phyloP scores from a whole-genome alignment of 208 protist genomes.

The Naegleria fowleri region DNA sequence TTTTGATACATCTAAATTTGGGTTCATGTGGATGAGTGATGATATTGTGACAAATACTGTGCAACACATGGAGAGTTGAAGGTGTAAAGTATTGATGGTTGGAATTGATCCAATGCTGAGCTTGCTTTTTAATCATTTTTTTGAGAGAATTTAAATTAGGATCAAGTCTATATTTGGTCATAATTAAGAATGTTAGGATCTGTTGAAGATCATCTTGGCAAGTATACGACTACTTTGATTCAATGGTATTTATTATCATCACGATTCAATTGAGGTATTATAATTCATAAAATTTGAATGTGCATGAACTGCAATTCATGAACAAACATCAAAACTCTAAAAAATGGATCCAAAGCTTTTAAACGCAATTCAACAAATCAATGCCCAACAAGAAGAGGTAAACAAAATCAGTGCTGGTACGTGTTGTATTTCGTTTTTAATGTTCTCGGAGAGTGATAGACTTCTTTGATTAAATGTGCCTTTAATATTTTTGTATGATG shows the following conservation, averaged over 20 bases:
- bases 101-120: not conserved
- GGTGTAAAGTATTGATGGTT: not conserved
- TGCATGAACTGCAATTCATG: too few relatives aligned
- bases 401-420: not conserved
- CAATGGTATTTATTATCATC: too few relatives aligned
- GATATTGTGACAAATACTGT: not conserved
- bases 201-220: too few relatives aligned
- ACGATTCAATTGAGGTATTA: too few relatives aligned
- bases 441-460: not conserved
- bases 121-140: not conserved
- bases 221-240: too few relatives aligned
- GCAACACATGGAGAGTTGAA: not conserved
- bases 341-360: constrained; percentile 2
- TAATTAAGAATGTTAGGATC: too few relatives aligned
- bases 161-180: too few relatives aligned
- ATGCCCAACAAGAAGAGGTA: not conserved
- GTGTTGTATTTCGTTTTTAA: not conserved
- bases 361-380: not conserved
- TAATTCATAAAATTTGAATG: too few relatives aligned
- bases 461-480: not conserved
- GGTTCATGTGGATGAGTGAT: not conserved
- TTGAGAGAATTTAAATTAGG: too few relatives aligned
- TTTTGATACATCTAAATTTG: not conserved
- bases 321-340: too few relatives aligned
- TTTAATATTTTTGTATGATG: not conserved